Evolutionary conservation across 2,329 filamentous ascomycete genomes (phyloP).

Genomic region (Monilinia fructicola): DNA sequence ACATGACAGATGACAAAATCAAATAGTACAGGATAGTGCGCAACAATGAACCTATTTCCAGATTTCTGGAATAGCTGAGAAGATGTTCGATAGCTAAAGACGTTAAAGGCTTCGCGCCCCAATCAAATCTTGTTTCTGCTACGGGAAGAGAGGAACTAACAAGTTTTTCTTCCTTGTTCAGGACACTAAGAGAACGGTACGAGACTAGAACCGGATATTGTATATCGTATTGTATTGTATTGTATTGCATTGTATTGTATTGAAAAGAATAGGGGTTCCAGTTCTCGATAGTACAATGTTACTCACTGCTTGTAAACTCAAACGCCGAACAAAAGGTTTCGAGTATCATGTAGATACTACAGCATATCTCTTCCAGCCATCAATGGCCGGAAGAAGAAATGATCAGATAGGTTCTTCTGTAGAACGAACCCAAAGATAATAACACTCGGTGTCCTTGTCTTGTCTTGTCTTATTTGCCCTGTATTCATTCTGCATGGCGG

Average conservation of each 20-base stretch:
- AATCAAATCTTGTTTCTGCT: background rate
- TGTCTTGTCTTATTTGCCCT: background rate
- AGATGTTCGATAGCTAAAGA: slow-evolving; percentile 5
- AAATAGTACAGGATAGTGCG: background rate
- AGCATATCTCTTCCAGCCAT: background rate
- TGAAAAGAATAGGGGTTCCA: background rate
- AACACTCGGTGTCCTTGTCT: background rate
- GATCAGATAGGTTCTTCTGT: background rate
- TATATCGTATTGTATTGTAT: background rate
- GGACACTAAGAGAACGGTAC: background rate
- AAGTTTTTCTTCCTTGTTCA: background rate
- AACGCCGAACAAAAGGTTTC: background rate
- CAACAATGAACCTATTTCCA: slow-evolving; percentile 8
- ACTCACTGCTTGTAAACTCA: background rate
- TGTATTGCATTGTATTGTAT: background rate
- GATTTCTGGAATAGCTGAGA: slow-evolving; percentile 6
- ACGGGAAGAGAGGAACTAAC: background rate
- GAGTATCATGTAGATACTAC: background rate
- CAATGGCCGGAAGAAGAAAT: background rate
- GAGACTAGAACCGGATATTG: background rate
- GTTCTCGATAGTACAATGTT: no score
- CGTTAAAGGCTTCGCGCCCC: background rate
- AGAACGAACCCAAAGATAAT: background rate
- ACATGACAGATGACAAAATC: slow-evolving; percentile 5
- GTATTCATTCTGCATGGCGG: slow-evolving; percentile 1